Conservation (phyloP, 345 rosid species). For the Moricandia moricandioides region DNA sequence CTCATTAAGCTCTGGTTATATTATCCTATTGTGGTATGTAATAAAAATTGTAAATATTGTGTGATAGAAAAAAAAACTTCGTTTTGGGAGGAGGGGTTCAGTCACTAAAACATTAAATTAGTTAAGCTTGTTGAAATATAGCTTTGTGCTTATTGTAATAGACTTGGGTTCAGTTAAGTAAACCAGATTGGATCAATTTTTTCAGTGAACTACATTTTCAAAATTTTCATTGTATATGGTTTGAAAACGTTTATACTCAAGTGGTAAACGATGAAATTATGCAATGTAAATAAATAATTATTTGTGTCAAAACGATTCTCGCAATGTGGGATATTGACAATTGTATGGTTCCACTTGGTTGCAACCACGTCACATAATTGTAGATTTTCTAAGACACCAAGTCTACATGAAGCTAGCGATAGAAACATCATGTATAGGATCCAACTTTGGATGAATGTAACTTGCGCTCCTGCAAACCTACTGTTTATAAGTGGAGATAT, state of each 20-base stretch:
- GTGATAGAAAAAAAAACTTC: conserved; percentile 1
- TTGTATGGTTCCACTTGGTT: not conserved
- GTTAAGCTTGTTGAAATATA: not conserved
- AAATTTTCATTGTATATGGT: not conserved
- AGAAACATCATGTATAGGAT: no score
- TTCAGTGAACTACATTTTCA: not conserved
- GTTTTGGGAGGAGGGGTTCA: not conserved
- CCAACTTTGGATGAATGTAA: no score
- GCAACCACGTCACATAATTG: not conserved
- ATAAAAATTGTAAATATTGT: conserved; percentile 35
- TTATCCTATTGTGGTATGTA: conserved; percentile 14
- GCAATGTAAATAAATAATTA: not conserved
- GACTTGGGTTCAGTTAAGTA: not conserved
- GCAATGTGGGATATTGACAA: no score
- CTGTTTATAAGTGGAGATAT: no score
- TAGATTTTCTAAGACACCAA: not conserved
- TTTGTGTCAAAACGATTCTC: not conserved
- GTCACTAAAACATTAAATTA: not conserved
- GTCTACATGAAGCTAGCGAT: no score
- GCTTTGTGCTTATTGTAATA: not conserved
- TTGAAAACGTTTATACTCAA: not conserved
- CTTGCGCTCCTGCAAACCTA: no score
- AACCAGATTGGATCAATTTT: not conserved
- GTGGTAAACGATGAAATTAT: not conserved
- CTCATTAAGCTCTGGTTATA: conserved; percentile 2